These are phyloP conservation scores for Clarkia xantiana DNA, from an alignment of 345 rosid species.

Conservation along the genomic window DNA sequence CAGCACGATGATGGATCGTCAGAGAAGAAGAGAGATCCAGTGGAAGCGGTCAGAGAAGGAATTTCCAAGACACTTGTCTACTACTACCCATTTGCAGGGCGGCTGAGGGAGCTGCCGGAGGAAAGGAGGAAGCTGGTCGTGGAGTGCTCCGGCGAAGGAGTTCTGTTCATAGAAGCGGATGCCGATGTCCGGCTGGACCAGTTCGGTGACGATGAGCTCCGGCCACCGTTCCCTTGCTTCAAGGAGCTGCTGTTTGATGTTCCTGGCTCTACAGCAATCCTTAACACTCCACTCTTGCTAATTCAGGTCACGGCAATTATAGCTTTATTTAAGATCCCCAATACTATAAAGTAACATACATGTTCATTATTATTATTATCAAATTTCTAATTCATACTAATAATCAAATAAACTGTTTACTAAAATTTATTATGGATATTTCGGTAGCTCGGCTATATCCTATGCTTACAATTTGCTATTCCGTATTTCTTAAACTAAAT, in stretches of 20 bases:
- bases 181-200: conserved; percentile 30
- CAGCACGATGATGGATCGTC: conserved; percentile 8
- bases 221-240: conserved; percentile 34
- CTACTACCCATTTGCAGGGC: conserved; percentile 43
- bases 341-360: no score
- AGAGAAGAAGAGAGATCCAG: conserved; percentile 27
- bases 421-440: no score
- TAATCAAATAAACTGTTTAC: no score
- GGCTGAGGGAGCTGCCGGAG: conserved; percentile 23
- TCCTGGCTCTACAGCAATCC: conserved; percentile 26
- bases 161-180: conserved; percentile 34
- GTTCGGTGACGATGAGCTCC: conserved; percentile 24
- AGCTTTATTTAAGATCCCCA: no score
- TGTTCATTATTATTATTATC: no score
- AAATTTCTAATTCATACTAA: no score
- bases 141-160: conserved; percentile 44
- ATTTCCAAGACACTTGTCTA: conserved; percentile 22
- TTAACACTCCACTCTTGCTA: conserved; percentile 28
- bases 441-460: no score
- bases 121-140: conserved; percentile 30
- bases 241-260: conserved; percentile 41
- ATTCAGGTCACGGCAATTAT: conserved; percentile 48
- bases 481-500: no score
- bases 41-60: conserved; percentile 20
- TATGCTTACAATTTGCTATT: no score